Evolutionary conservation across 2,329 filamentous ascomycete species (phyloP).

Genomic region (Penicillium psychrosexuale): DNA sequence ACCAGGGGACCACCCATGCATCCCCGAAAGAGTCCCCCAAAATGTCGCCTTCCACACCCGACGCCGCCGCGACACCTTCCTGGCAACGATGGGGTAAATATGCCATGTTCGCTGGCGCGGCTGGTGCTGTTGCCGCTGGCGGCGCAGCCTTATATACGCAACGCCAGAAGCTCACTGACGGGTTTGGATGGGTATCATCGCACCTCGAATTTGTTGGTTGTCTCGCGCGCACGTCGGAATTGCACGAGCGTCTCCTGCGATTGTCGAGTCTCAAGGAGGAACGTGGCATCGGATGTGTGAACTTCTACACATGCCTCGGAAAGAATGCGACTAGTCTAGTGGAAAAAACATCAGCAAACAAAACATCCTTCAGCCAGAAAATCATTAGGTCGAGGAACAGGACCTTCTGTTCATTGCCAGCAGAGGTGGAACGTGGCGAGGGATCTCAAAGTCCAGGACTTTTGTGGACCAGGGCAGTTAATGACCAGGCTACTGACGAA

Average conservation of each 20-base stretch:
- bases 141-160: conserved; percentile 83
- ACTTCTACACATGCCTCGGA: conserved; percentile 83
- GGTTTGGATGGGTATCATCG: conserved; percentile 78
- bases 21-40: conserved; percentile 16
- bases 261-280: conserved; percentile 64
- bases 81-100: conserved; percentile 84
- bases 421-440: conserved; percentile 42
- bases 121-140: conserved; percentile 74
- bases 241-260: conserved; percentile 68
- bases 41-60: conserved; percentile 32
- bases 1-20: conserved; percentile 9
- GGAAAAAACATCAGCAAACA: conserved; percentile 22
- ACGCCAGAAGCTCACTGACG: conserved; percentile 71
- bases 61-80: conserved; percentile 47
- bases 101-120: conserved; percentile 79
- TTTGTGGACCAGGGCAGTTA: conserved; percentile 68
- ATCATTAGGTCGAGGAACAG: conserved; percentile 57
- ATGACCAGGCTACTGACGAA: conserved; percentile 77
- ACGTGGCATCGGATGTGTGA: conserved; percentile 72
- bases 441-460: conserved; percentile 32
- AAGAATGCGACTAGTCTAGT: conserved; percentile 53
- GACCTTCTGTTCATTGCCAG: conserved; percentile 84
- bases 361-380: conserved; percentile 34
- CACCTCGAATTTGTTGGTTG: conserved; percentile 94
- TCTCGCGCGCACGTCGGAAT: conserved; percentile 76